Evolutionary conservation across 768 basidiomycete genomes (phyloP), one percentile per base, ranked within the genome.

Genomic region (Boletus huronensis): DNA sequence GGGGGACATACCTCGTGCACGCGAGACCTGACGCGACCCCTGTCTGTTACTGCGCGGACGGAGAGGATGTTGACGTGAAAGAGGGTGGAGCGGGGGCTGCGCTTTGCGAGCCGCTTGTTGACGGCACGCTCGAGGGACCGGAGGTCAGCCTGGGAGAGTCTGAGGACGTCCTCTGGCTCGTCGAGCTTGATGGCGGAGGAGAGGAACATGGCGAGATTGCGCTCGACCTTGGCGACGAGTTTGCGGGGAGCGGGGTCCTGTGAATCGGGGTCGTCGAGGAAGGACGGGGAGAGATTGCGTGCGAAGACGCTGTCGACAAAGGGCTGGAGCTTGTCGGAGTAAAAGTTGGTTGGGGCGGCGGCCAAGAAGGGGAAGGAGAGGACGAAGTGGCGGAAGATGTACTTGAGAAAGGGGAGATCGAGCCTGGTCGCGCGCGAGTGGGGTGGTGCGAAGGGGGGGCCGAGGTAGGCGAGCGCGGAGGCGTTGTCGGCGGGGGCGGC

Each of bases 321-420:
- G 0, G 96, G 95, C 72, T 98, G 96, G 3, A 99, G 82, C 71
- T 99, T 98, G 55, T 86, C 83, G 1, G 90, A 85, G 74, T 96
- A 99, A 72, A 99, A 98, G 62, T 90, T 82, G 62, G 87, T 83
- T 0, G 93, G 94, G 0, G 94, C 95, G 1, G 87, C 76, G 45
- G 84, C 82, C 70, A 99, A 84, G 77, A 99, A 97, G 14, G 97
- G 97, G 67, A 99, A 98, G 0, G 94, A 90, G 53, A 98, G 79
- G 54, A 98, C 80, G 66, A 93, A 98, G 69, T 95, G 92, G 50
- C 88, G 85, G 69, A 98, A 95, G 61, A 96, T 79, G 72, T 88
- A 97, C 23, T 85, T 81, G 57, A 98, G 75, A 68, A 99, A 87
- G 3, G 96, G 96, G 21, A 98, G 77, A 71, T 96, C 90, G 51